Conservation (phyloP, 2,329 filamentous ascomycete genomes). For the Fusarium protoensiforme region DNA sequence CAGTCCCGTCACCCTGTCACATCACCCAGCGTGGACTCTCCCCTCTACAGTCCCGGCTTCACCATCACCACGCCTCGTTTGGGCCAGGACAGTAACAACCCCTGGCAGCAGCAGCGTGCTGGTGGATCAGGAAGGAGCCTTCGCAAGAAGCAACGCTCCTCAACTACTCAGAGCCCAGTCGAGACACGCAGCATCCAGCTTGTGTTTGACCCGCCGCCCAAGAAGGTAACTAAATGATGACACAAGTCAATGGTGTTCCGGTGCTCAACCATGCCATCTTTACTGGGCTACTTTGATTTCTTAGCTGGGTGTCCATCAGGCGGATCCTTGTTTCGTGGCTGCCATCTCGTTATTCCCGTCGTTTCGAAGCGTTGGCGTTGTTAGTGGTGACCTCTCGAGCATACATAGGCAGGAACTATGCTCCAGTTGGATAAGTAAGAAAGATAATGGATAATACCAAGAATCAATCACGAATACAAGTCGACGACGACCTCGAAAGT, state of each 20-base stretch:
- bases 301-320: background rate
- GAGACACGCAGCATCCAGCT: constrained; percentile 51
- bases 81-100: constrained; percentile 16
- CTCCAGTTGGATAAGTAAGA: background rate
- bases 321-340: background rate
- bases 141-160: constrained; percentile 34
- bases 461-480: background rate
- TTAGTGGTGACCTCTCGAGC: background rate
- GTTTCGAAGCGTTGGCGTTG: constrained; percentile 14
- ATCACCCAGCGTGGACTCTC: constrained; percentile 36
- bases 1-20: constrained; percentile 44
- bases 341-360: background rate
- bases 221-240: constrained; percentile 18
- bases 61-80: constrained; percentile 23
- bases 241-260: background rate
- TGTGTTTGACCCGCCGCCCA: constrained; percentile 54
- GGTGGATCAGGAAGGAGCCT: constrained; percentile 18
- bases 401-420: background rate
- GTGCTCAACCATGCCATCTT: background rate
- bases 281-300: background rate
- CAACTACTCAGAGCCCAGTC: constrained; percentile 47
- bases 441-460: background rate
- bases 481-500: background rate
- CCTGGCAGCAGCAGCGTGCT: constrained; percentile 31
- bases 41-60: constrained; percentile 38